Evolutionary conservation across 2,329 filamentous ascomycete genomes (phyloP).

Genomic region (Chaetoscypha palmicola): DNA sequence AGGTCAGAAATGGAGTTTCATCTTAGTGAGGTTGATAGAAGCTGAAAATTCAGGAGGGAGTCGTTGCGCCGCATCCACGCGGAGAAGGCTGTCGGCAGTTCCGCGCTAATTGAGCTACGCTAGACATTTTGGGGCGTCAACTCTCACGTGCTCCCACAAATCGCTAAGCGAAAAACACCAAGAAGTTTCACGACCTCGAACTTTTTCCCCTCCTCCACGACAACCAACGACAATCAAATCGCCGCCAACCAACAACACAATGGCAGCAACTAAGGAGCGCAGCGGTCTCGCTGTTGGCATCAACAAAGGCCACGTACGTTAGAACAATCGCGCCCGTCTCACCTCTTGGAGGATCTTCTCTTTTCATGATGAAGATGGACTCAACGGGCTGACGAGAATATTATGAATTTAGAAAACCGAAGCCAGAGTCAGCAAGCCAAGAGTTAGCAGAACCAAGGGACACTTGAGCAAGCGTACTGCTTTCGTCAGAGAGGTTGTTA

Average conservation of each 20-base stretch:
- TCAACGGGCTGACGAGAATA: constrained; percentile 34
- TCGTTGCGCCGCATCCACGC: too few relatives aligned
- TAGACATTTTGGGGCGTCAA: not conserved
- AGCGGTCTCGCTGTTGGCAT: constrained; percentile 54
- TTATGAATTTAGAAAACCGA: constrained; percentile 66
- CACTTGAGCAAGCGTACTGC: constrained; percentile 93
- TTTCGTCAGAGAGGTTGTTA: constrained; percentile 95
- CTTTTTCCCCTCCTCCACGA: constrained; percentile 9
- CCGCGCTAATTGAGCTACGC: too few relatives aligned
- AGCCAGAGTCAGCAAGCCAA: constrained; percentile 67
- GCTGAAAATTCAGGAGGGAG: not conserved
- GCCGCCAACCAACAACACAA: constrained; percentile 29
- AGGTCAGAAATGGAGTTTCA: not conserved
- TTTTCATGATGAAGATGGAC: constrained; percentile 40
- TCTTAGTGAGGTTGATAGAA: not conserved
- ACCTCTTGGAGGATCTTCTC: constrained; percentile 68
- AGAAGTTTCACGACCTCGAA: constrained; percentile 10
- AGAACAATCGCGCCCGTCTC: constrained; percentile 40
- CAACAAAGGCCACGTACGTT: constrained; percentile 59
- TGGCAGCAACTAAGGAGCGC: constrained; percentile 53
- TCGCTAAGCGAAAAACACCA: not conserved
- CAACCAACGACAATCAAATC: constrained; percentile 15
- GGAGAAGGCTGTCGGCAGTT: too few relatives aligned
- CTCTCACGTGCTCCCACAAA: not conserved
- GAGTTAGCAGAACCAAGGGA: constrained; percentile 83